A percentile compares a stretch with the other conserved stretches of the same genome.
phyloP scores from a whole-genome alignment of 2,329 filamentous ascomycete species.

The Gnomoniopsis smithogilvyi region DNA sequence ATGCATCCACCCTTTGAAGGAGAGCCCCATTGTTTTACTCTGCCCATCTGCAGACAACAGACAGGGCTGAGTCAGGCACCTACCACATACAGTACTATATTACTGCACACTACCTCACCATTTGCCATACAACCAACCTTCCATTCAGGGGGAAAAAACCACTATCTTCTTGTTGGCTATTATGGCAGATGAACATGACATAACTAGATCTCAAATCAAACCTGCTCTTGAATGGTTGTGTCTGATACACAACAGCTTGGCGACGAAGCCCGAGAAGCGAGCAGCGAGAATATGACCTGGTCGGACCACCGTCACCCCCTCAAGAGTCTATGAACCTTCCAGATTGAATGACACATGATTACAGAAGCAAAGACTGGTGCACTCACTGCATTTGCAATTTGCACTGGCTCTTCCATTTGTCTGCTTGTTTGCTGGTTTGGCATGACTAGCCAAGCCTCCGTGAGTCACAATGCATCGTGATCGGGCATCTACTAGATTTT shows the following conservation, averaged over 20 bases:
- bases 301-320: neutral
- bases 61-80: neutral
- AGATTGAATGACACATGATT: neutral
- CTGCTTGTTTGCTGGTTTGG: neutral
- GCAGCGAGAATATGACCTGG: neutral
- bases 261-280: neutral
- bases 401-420: neutral
- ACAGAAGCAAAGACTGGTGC: too few relatives aligned
- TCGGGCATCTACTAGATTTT: conserved; percentile 3
- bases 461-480: conserved; percentile 5
- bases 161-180: too few relatives aligned
- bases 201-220: too few relatives aligned
- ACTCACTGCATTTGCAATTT: neutral
- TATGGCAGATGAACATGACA: too few relatives aligned
- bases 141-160: too few relatives aligned
- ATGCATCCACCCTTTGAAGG: conserved; percentile 4
- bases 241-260: too few relatives aligned
- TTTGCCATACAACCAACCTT: too few relatives aligned
- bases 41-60: neutral
- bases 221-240: neutral
- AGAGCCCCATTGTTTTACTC: neutral
- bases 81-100: too few relatives aligned
- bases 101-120: too few relatives aligned
- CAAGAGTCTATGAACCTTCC: neutral
- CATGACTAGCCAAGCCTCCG: conserved; percentile 4